Evolutionary conservation across 176 grass and related monocot genomes (phyloP).

Genomic region (Carex pumila): DNA sequence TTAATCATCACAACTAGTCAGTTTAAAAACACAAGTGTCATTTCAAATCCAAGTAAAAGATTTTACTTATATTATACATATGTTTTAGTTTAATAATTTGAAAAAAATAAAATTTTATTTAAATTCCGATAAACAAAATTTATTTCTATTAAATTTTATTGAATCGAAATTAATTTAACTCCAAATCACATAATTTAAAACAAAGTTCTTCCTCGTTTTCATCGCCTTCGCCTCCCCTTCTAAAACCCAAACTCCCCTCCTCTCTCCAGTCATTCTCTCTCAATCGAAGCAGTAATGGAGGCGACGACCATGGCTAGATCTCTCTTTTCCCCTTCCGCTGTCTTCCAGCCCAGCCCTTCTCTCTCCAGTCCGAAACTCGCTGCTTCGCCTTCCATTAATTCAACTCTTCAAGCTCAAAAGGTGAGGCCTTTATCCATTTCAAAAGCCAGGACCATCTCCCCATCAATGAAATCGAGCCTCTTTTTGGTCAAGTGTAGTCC

Average conservation of each 20-base stretch:
- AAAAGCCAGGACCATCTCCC: not conserved
- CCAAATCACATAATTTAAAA: too few relatives aligned
- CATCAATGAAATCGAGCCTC: not conserved
- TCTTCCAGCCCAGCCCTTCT: not conserved
- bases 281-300: slow-evolving; percentile 15
- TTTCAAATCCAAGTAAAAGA: too few relatives aligned
- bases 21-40: too few relatives aligned
- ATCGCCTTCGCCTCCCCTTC: slow-evolving; percentile 13
- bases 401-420: not conserved
- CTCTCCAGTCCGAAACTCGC: not conserved
- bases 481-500: slow-evolving; percentile 9
- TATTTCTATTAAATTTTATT: too few relatives aligned
- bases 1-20: too few relatives aligned
- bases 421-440: slow-evolving; percentile 12
- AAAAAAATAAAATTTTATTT: too few relatives aligned
- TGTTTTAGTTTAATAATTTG: too few relatives aligned
- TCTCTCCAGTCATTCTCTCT: not conserved
- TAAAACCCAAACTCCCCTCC: too few relatives aligned
- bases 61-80: too few relatives aligned
- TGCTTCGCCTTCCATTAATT: not conserved
- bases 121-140: too few relatives aligned
- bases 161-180: too few relatives aligned
- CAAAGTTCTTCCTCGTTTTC: not conserved
- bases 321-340: slow-evolving; percentile 11
- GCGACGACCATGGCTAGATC: slow-evolving; percentile 31